Conservation (phyloP, 768 basidiomycete genomes). For the Leccinum incarnatum region DNA sequence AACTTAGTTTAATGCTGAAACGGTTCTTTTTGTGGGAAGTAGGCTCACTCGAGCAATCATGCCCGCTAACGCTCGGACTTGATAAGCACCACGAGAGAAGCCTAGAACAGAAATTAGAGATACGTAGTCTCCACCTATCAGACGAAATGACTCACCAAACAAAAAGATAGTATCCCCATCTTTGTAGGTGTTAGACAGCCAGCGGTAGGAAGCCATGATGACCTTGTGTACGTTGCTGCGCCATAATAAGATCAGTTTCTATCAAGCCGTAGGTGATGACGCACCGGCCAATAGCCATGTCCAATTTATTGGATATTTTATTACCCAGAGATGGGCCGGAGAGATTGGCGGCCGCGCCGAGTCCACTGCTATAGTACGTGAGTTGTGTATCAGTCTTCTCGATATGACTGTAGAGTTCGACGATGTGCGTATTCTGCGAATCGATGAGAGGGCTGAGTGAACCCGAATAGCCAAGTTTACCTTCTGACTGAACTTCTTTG, state of each 20-base stretch:
- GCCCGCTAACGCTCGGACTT: slow-evolving; percentile 40
- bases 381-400: slow-evolving; percentile 33
- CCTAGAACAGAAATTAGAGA: slow-evolving; percentile 27
- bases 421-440: slow-evolving; percentile 38
- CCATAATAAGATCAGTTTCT: neutral
- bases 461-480: slow-evolving; percentile 14
- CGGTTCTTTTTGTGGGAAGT: neutral
- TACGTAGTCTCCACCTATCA: neutral
- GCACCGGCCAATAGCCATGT: slow-evolving; percentile 38
- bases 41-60: slow-evolving; percentile 41
- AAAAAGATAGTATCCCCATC: slow-evolving; percentile 40
- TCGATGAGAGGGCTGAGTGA: neutral
- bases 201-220: slow-evolving; percentile 37
- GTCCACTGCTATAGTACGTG: slow-evolving; percentile 42
- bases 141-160: slow-evolving; percentile 31
- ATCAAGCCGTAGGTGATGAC: neutral
- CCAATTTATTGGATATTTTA: slow-evolving; percentile 27
- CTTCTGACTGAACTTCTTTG: slow-evolving; percentile 35
- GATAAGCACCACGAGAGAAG: slow-evolving; percentile 48
- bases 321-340: slow-evolving; percentile 16
- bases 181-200: slow-evolving; percentile 39
- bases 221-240: slow-evolving; percentile 35
- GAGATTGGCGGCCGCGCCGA: slow-evolving; percentile 36
- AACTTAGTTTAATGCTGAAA: neutral
- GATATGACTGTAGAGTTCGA: slow-evolving; percentile 38